These are phyloP conservation scores for Aspergillus fumigatiaffinis DNA, from an alignment of 2,329 filamentous ascomycete genomes.

Conservation along the genomic window DNA sequence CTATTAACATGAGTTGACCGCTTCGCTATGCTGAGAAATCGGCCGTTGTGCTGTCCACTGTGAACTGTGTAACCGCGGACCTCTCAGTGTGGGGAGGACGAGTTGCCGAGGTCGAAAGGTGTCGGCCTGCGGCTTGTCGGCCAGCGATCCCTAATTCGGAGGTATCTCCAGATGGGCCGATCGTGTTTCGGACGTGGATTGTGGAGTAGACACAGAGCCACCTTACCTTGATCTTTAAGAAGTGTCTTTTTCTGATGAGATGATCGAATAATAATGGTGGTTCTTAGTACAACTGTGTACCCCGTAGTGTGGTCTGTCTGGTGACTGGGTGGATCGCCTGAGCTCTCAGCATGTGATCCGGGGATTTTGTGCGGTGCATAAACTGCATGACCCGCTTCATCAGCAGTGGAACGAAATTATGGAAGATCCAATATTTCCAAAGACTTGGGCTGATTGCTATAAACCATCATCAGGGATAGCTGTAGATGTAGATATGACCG, in stretches of 20 bases:
- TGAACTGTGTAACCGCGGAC: conserved; percentile 21
- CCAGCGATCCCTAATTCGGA: background rate
- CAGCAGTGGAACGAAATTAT: background rate
- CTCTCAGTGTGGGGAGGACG: conserved; percentile 19
- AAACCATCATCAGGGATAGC: background rate
- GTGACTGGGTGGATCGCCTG: background rate
- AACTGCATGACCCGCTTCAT: background rate
- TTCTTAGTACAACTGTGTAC: too few species aligned
- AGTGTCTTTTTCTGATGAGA: background rate
- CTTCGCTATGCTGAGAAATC: conserved; percentile 1
- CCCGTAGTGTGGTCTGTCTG: background rate
- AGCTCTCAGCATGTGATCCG: background rate
- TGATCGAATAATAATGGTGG: background rate
- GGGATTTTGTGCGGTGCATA: background rate
- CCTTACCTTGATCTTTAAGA: background rate
- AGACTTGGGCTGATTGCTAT: background rate
- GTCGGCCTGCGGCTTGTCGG: background rate
- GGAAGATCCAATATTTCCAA: background rate
- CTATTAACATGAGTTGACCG: conserved; percentile 2
- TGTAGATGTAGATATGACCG: background rate
- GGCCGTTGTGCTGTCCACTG: conserved; percentile 7
- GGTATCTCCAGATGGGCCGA: background rate
- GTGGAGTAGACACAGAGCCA: background rate
- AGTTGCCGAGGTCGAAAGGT: conserved; percentile 30
- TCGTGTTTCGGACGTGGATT: background rate